Percentiles rank a stretch among this genome's conserved stretches.
phyloP scores from a whole-genome alignment of 1,284 basidiomycete genomes.

The Rhodotorula sp. region DNA sequence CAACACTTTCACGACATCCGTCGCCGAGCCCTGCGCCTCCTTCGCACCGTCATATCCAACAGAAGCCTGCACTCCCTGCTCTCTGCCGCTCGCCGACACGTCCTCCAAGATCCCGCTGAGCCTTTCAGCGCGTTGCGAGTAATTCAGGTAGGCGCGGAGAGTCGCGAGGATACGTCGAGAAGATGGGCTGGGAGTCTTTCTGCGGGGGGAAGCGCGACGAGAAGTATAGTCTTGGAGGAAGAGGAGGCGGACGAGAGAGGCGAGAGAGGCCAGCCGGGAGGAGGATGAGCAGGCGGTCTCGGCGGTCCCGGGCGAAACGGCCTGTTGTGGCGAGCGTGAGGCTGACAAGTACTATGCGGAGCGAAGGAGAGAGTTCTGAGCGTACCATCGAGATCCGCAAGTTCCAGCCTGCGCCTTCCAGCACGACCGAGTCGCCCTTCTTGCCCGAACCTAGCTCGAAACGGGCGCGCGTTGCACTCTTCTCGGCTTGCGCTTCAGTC shows the following conservation, averaged over 20 bases:
- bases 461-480: constrained; percentile 12
- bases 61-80: not conserved
- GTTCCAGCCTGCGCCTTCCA: constrained; percentile 12
- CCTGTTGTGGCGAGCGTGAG: not conserved
- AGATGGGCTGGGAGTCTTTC: not conserved
- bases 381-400: constrained; percentile 27
- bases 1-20: constrained; percentile 7
- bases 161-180: constrained; percentile 18
- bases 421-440: constrained; percentile 22
- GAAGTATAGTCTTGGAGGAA: constrained; percentile 28
- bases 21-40: not conserved
- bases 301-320: too few relatives aligned
- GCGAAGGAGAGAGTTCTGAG: too few relatives aligned
- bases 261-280: not conserved
- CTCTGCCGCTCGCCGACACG: not conserved
- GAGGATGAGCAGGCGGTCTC: not conserved
- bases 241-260: constrained; percentile 34
- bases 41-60: not conserved
- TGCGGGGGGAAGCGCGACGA: constrained; percentile 1
- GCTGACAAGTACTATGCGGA: not conserved
- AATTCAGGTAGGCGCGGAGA: constrained; percentile 19
- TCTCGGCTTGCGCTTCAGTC: constrained; percentile 10
- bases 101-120: constrained; percentile 2
- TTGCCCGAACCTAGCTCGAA: constrained; percentile 18
- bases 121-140: constrained; percentile 10